Percentiles rank a stretch among this genome's conserved stretches.
These are phyloP conservation scores for Nicotiana paniculata DNA, from an alignment of 257 asterid genomes.

Conservation along the genomic window DNA sequence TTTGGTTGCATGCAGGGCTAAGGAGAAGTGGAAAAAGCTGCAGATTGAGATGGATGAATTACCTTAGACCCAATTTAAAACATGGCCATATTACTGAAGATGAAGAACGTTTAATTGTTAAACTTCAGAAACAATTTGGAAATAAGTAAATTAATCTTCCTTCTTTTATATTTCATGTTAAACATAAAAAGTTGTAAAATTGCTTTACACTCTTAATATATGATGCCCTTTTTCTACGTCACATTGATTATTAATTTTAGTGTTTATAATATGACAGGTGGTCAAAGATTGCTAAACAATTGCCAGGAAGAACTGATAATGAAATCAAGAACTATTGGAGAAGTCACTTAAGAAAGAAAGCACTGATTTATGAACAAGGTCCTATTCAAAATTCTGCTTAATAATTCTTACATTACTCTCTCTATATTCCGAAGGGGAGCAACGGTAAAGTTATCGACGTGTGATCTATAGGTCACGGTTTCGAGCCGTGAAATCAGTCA, in stretches of 20 bases:
- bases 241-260: neutral
- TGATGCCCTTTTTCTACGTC: neutral
- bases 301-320: conserved; percentile 82
- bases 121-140: conserved; percentile 61
- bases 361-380: conserved; percentile 24
- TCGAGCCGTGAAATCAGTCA: neutral
- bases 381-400: neutral
- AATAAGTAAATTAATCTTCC: conserved; percentile 38
- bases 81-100: conserved; percentile 48
- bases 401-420: neutral
- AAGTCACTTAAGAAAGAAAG: conserved; percentile 47
- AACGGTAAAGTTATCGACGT: too few relatives aligned
- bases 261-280: conserved; percentile 31
- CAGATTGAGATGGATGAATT: conserved; percentile 78
- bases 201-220: neutral
- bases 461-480: neutral
- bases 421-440: neutral
- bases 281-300: conserved; percentile 60
- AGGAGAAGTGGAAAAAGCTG: conserved; percentile 72
- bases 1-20: conserved; percentile 29
- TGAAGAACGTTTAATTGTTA: conserved; percentile 43
- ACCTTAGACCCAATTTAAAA: conserved; percentile 61
- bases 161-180: neutral
- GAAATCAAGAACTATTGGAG: conserved; percentile 79
- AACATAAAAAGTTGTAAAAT: neutral